Percentiles rank a stretch among this genome's conserved stretches.
Evolutionary conservation across 2,329 filamentous ascomycete genomes (phyloP).

Genomic region (Phialocephala sp.): DNA sequence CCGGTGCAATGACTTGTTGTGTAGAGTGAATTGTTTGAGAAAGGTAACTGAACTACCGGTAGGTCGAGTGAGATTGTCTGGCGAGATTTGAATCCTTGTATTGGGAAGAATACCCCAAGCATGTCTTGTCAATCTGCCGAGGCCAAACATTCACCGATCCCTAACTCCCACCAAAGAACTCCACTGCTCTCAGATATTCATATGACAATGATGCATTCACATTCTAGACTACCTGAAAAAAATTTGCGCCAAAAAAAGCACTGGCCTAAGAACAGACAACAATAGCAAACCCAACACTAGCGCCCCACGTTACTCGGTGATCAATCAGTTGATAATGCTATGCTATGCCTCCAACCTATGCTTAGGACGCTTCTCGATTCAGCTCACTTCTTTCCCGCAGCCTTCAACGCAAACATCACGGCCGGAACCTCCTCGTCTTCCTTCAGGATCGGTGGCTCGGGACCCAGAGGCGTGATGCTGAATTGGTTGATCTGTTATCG

Average conservation of each 20-base stretch:
- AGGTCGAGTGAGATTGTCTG: no score
- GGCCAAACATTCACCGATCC: no score
- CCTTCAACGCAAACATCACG: conserved; percentile 44
- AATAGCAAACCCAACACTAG: neutral
- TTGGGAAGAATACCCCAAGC: no score
- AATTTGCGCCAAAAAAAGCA: neutral
- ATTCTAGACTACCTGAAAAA: no score
- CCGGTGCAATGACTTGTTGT: no score
- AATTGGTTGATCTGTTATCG: conserved; percentile 70
- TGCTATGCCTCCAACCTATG: neutral
- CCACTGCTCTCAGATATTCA: no score
- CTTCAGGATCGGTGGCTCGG: conserved; percentile 79
- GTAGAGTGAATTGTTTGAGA: no score
- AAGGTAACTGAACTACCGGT: no score
- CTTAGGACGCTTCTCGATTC: neutral
- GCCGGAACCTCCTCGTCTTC: conserved; percentile 78
- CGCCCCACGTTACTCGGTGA: neutral
- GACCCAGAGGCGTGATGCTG: conserved; percentile 83
- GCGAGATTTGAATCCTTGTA: no score
- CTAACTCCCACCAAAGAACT: no score
- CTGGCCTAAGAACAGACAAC: neutral
- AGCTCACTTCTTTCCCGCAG: conserved; percentile 35
- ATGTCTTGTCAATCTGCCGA: no score
- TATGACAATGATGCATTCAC: no score
- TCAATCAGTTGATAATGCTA: neutral